Conservation (phyloP, 495 filamentous ascomycete species). For the Cercophora newfieldiana region DNA sequence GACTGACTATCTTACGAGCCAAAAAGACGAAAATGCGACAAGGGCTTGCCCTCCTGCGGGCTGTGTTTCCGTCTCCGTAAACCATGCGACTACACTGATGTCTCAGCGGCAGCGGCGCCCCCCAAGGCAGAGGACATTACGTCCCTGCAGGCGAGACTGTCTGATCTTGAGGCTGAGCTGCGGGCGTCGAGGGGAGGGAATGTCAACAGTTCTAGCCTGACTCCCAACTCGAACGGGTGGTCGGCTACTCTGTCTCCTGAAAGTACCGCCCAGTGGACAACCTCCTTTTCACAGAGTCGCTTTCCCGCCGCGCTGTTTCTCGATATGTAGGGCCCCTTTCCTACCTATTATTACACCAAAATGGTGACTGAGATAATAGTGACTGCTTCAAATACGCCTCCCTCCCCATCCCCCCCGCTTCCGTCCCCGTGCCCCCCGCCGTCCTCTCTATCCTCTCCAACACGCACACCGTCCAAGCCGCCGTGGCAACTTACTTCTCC, state of each 20-base stretch:
- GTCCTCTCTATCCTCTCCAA: conserved; percentile 37
- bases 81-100: conserved; percentile 43
- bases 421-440: conserved; percentile 35
- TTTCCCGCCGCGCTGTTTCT: conserved; percentile 37
- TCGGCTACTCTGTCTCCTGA: not conserved
- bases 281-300: not conserved
- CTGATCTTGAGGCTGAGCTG: conserved; percentile 42
- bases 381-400: conserved; percentile 37
- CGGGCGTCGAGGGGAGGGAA: conserved; percentile 14
- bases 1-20: not conserved
- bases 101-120: conserved; percentile 29
- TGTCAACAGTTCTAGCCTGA: not conserved
- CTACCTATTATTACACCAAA: too few relatives aligned
- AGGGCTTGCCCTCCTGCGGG: conserved; percentile 43
- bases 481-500: conserved; percentile 34
- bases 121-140: conserved; percentile 45
- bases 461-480: conserved; percentile 32
- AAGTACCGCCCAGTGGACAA: conserved; percentile 5
- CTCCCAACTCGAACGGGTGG: too few relatives aligned
- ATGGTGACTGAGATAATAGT: too few relatives aligned
- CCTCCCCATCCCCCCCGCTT: conserved; percentile 33
- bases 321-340: too few relatives aligned
- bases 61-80: conserved; percentile 44
- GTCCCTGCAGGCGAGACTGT: conserved; percentile 37
- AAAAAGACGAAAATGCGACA: conserved; percentile 49